phyloP scores from a whole-genome alignment of 352 stramenopile species.

The Pythium dissimile region DNA sequence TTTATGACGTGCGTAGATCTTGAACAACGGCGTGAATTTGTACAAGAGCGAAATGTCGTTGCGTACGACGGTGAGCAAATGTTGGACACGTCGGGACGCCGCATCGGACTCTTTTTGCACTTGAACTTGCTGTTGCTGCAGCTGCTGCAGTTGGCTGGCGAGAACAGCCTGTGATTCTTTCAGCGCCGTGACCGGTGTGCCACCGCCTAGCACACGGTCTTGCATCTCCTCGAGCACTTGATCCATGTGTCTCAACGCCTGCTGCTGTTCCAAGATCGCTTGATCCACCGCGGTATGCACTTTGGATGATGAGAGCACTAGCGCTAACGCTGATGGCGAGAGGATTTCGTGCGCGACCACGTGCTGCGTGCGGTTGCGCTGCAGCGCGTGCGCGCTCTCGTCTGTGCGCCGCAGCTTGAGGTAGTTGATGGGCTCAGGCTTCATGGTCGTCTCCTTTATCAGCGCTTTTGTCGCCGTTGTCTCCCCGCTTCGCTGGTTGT shows the following conservation, averaged over 20 bases:
- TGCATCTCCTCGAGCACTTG: constrained; percentile 8
- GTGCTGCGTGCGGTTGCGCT: constrained; percentile 38
- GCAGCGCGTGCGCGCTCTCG: constrained; percentile 40
- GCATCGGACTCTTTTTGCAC: constrained; percentile 26
- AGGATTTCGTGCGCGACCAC: constrained; percentile 51
- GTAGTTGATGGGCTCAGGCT: constrained; percentile 59
- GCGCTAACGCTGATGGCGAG: constrained; percentile 19
- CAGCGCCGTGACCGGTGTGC: constrained; percentile 2
- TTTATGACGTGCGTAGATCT: constrained; percentile 49
- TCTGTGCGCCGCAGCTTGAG: constrained; percentile 56
- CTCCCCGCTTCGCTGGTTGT: neutral
- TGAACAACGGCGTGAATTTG: constrained; percentile 60
- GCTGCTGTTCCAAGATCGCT: neutral
- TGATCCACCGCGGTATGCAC: neutral
- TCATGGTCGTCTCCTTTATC: neutral
- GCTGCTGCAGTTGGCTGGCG: constrained; percentile 21
- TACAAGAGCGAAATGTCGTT: constrained; percentile 41
- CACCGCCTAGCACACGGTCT: neutral
- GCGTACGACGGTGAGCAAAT: constrained; percentile 38
- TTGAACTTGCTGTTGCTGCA: constrained; percentile 31
- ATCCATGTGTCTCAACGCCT: constrained; percentile 10
- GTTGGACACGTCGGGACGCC: constrained; percentile 29
- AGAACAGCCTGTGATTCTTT: constrained; percentile 21
- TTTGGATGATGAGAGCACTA: neutral
- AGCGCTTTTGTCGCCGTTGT: neutral